Evolutionary conservation across 1,139 yeast species (phyloP), one percentile per base, ranked within the genome.

Genomic region (Waltiozyma sp.): DNA sequence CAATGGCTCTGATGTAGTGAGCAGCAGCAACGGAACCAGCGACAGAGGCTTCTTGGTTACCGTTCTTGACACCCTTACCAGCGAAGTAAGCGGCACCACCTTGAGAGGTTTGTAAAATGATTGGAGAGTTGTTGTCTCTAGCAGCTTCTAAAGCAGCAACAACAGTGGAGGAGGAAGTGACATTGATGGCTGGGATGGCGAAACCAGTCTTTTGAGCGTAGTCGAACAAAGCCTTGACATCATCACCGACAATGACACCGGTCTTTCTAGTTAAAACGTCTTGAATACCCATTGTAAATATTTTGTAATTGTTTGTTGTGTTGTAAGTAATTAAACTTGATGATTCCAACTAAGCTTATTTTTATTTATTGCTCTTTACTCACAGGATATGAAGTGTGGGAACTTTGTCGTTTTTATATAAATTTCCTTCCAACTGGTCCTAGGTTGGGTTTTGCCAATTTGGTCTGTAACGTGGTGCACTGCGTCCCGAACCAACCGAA

Each of bases 61-160:
- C 76, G 84, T 91, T 93, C 68, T 77, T 77, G 58, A 93, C 89
- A 72, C 98, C 98, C 80, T 91, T 91, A 75, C 97, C 97, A 55
- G 97, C 98, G 68, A 91, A 91, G 87, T 77, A 93, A 54, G 97
- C 98, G 58, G 98, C 94, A 75, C 99, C 99, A 74, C 99, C 99
- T 70, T 91, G 89, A 51, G 98, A 91, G 57, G 91, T 79, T 74
- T 91, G 99, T 66, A 91, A 75, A 65, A 91, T 87, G 71, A 91
- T 88, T 72, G 99, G 98, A 50, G 96, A 74, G 69, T 85, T 83
- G 74, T 67, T 69, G 74, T 91, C 97, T 72, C 98, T 86, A 51
- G 99, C 98, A 59, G 98, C 94, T 74, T 93, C 98, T 65, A 91
- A 77, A 57, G 96, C 93, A 58, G 97, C 88, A 61, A 91, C 91